Evolutionary conservation across 2,329 filamentous ascomycete genomes (phyloP).

Genomic region (Fusarium musae): DNA sequence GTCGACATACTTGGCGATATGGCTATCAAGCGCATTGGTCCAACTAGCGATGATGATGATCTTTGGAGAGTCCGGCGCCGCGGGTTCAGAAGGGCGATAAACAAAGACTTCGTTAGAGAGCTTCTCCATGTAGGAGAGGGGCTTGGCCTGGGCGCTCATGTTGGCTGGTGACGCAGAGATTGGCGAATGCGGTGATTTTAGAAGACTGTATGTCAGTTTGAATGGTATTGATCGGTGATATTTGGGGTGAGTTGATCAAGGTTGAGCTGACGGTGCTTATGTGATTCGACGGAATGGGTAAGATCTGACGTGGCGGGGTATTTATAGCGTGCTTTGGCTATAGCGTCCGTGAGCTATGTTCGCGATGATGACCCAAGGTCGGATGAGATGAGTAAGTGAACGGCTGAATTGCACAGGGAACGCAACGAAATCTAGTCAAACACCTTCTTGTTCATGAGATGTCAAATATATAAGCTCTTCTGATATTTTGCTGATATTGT

Average conservation of each 20-base stretch:
- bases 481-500: background rate
- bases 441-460: background rate
- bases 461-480: background rate
- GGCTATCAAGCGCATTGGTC: conserved; percentile 17
- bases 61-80: background rate
- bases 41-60: conserved; percentile 21
- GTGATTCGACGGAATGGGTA: background rate
- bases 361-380: background rate
- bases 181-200: too few relatives aligned
- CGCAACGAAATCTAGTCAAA: background rate
- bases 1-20: conserved; percentile 31
- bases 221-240: background rate
- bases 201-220: too few relatives aligned
- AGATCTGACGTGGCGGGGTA: conserved; percentile 3
- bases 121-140: conserved; percentile 25
- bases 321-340: background rate
- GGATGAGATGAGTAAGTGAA: background rate
- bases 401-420: background rate
- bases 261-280: background rate
- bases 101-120: conserved; percentile 12
- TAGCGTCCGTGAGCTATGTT: background rate
- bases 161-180: too few relatives aligned
- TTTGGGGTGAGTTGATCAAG: background rate
- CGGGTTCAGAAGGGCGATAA: background rate
- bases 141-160: background rate